Evolutionary conservation across 1,284 basidiomycete genomes (phyloP), one percentile per base, ranked within the genome.

Genomic region (Microbotryomycetes sp.): DNA sequence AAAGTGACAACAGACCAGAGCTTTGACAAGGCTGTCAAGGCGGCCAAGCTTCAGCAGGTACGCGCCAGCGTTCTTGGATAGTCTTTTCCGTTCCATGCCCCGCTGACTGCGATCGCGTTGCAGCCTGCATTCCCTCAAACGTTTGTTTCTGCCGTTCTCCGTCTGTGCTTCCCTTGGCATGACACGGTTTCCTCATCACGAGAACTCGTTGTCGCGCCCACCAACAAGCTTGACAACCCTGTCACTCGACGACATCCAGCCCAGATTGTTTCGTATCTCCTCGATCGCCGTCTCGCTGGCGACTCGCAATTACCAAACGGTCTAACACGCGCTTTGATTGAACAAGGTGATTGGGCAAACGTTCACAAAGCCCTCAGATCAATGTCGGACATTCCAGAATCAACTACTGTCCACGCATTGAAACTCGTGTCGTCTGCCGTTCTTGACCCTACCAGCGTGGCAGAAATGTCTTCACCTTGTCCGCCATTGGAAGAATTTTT

Each of bases 331-430:
- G 56, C 48, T 51, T 59, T 69, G 19, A 65, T 65, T 3, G 53
- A 59, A 7, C 65, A 64, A 1, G 65, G 59, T 4, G 65, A 69
- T 31, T 69, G 67, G 67, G 63, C 62, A 23, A 69, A 67, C 60
- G 49, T 67, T 54, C 36, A 62, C 2, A 31, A 54, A 19, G 65
- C 65, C 6, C 63, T 69, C 31, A 32, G 46, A 19, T 54, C 63
- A 7, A 48, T 69, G 6, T 46, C 63, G 51, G 67, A 69, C 63
- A 63, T 69, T 4, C 56, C 65, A 14, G 67, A 69, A 26, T 29
- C 65, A 7, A 66, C 63, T 0, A 60, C 60, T 23, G 64, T 66
- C 30, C 16, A 59, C 0, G 54, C 63, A 45, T 63, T 69, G 22
- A 53, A 61, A 26, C n/a, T 60, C 30, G 50, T 7, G 60, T 62